Evolutionary conservation across 306 rosid species (phyloP), one percentile per base, ranked within the genome.

Genomic region (Cicer chorassanicum): DNA sequence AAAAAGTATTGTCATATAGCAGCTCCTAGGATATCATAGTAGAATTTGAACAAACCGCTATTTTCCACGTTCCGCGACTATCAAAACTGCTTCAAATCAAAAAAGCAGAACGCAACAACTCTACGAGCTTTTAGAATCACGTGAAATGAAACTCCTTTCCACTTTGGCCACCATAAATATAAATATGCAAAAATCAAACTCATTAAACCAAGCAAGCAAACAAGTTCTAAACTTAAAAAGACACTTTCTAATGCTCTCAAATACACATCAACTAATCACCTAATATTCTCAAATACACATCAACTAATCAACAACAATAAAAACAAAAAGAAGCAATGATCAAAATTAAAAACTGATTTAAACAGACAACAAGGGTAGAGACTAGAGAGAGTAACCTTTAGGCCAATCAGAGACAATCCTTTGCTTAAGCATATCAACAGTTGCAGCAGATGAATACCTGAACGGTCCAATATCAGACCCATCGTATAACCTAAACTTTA

Each of bases 341-440:
- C 13, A 46, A 68, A 76, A 36, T 44, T 5, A 5, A 44, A 7
- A 29, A 29, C 36, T 29, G 36, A 29, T 29, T 15, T 7, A 6
- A 40, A 11, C 5, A 44, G 2, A 44, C 0, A 54, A 56, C 0
- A 76, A 29, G n/a, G 14, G 45, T 24, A 34, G 41, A 56, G 60
- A 72, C 36, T 12, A 18, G 6, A 65, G 38, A 44, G 18, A 77
- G 1, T 11, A 8, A 93, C 98, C 97, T 93, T 84, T 91, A 61
- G 98, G 98, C 97, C 97, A 93, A 77, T 93, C 97, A 16, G 98
- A 86, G 38, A 93, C 91, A 39, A 93, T 76, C 80, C 97, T 88
- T 84, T 93, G 96, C 89, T 93, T 93, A 10, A 93, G 97, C 88
- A 82, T 82, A 80, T 91, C 98, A 29, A 93, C 89, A 1, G 98